Evolutionary conservation across 1,284 basidiomycete species (phyloP).

Genomic region (Acaromyces ingoldii): DNA sequence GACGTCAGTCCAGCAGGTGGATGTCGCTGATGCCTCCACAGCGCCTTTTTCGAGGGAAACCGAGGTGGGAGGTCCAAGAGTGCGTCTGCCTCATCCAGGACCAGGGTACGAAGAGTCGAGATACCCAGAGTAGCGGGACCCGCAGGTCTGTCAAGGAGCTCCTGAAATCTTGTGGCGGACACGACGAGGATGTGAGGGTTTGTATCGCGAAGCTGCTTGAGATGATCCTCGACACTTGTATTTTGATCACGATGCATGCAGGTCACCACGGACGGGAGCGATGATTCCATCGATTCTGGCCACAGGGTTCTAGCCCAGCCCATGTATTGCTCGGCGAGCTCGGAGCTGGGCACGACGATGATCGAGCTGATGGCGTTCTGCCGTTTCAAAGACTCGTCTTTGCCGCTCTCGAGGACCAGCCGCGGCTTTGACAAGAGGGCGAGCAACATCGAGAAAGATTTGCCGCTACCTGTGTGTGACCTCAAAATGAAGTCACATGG

Average conservation of each 20-base stretch:
- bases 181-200: conserved; percentile 46
- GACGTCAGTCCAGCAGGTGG: conserved; percentile 37
- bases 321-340: conserved; percentile 44
- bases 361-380: conserved; percentile 33
- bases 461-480: conserved; percentile 48
- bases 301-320: conserved; percentile 37
- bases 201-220: conserved; percentile 19
- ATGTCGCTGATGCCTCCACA: conserved; percentile 42
- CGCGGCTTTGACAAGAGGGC: conserved; percentile 45
- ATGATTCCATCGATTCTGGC: conserved; percentile 16
- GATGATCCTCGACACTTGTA: conserved; percentile 19
- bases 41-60: conserved; percentile 40
- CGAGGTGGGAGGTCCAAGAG: conserved; percentile 43
- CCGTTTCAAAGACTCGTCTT: background rate
- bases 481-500: conserved; percentile 41
- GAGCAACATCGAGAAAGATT: conserved; percentile 43
- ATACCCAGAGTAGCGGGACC: conserved; percentile 35
- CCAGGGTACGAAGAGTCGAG: conserved; percentile 34
- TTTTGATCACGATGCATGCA: conserved; percentile 26
- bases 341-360: conserved; percentile 45
- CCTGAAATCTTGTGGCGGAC: conserved; percentile 39
- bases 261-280: conserved; percentile 40
- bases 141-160: conserved; percentile 29
- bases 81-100: conserved; percentile 46
- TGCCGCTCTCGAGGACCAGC: conserved; percentile 26